These are phyloP conservation scores for Malassezia pachydermatis DNA, from an alignment of 1,284 basidiomycete genomes.

Conservation along the genomic window DNA sequence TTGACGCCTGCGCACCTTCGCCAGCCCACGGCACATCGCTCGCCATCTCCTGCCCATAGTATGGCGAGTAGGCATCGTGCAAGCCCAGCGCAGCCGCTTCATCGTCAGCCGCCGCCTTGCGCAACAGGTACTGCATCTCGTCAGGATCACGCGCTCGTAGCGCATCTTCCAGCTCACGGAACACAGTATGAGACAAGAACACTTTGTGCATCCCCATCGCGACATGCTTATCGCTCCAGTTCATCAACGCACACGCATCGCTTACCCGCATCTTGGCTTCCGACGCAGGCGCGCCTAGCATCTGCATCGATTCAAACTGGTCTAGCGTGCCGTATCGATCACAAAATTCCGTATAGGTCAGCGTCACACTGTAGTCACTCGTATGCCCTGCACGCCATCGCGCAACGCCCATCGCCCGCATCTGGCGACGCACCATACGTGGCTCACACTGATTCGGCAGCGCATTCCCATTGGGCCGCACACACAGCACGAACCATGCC, in stretches of 20 bases:
- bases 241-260: conserved; percentile 57
- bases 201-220: conserved; percentile 69
- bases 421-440: conserved; percentile 79
- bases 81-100: conserved; percentile 56
- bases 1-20: neutral
- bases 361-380: conserved; percentile 55
- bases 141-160: conserved; percentile 62
- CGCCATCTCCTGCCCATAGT: conserved; percentile 3
- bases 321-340: conserved; percentile 53
- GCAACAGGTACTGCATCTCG: conserved; percentile 49
- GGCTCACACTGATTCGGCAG: conserved; percentile 87
- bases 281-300: conserved; percentile 54
- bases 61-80: conserved; percentile 57
- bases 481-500: conserved; percentile 80
- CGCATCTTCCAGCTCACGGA: conserved; percentile 80
- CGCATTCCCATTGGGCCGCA: conserved; percentile 90
- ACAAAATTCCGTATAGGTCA: conserved; percentile 79
- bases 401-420: conserved; percentile 67
- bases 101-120: conserved; percentile 57
- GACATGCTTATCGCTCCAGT: conserved; percentile 62
- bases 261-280: conserved; percentile 48
- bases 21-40: neutral
- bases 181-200: conserved; percentile 75
- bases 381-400: conserved; percentile 55
- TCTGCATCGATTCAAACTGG: conserved; percentile 28